These are phyloP conservation scores for Taxawa tesnikishii DNA, from an alignment of 2,329 filamentous ascomycete species.

Conservation along the genomic window DNA sequence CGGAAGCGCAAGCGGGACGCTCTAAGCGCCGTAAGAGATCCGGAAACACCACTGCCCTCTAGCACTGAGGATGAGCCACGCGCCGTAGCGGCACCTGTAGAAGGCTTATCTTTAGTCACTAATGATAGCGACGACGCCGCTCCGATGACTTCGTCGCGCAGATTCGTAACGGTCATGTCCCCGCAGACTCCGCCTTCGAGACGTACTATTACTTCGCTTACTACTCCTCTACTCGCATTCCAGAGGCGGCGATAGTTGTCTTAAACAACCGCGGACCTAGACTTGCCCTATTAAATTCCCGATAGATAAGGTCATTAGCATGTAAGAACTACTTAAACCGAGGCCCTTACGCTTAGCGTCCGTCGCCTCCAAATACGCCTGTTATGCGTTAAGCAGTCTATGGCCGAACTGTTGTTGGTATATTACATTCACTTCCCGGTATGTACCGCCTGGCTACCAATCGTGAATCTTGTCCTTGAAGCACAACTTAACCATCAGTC, in stretches of 20 bases:
- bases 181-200: background rate
- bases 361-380: background rate
- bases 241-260: background rate
- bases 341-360: background rate
- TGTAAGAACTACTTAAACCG: background rate
- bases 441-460: background rate
- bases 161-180: background rate
- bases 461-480: background rate
- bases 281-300: background rate
- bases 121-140: background rate
- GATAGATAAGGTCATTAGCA: background rate
- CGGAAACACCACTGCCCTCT: background rate
- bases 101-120: background rate
- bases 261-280: background rate
- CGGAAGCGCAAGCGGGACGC: background rate
- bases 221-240: background rate
- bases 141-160: background rate
- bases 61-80: background rate
- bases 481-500: background rate
- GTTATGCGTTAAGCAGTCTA: background rate
- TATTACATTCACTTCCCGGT: background rate
- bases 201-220: background rate
- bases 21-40: background rate
- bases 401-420: background rate
- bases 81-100: background rate